Conservation (phyloP, 2,329 filamentous ascomycete genomes). For the Diplocarpon mali region DNA sequence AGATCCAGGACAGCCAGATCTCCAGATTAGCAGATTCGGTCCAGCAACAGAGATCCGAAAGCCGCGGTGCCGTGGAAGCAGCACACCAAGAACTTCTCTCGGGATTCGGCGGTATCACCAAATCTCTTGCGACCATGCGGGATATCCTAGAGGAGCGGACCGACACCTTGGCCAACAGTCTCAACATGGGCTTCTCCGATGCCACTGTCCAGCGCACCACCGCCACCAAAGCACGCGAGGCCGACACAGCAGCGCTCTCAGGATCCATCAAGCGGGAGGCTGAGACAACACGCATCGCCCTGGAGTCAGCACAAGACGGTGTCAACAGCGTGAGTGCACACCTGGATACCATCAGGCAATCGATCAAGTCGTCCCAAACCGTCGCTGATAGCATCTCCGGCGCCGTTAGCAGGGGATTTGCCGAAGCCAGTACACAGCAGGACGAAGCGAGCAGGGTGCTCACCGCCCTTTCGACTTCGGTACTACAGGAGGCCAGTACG, state of each 20-base stretch:
- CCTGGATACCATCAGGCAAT: neutral
- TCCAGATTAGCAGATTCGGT: neutral
- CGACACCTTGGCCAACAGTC: neutral
- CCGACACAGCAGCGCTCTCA: neutral
- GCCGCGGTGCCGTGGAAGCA: neutral
- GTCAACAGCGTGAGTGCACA: neutral
- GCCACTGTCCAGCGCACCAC: neutral
- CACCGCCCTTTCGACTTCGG: neutral
- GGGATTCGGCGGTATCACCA: neutral
- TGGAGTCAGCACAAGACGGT: neutral
- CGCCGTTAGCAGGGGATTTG: neutral
- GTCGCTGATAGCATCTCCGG: neutral
- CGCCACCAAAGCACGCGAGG: neutral
- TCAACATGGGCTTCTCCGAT: neutral
- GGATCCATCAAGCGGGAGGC: slow-evolving; percentile 2
- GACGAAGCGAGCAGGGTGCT: neutral
- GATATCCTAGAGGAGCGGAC: neutral
- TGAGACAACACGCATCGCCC: neutral
- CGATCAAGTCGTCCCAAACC: neutral
- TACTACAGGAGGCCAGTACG: neutral
- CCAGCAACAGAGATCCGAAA: neutral
- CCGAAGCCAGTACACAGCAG: neutral
- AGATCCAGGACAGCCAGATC: neutral
- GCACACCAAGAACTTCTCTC: neutral
- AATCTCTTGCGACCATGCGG: neutral